A percentile compares a stretch with the other conserved stretches of the same genome.
phyloP scores from a whole-genome alignment of 1,284 basidiomycete genomes.

The Cryptococcus amylolentus region DNA sequence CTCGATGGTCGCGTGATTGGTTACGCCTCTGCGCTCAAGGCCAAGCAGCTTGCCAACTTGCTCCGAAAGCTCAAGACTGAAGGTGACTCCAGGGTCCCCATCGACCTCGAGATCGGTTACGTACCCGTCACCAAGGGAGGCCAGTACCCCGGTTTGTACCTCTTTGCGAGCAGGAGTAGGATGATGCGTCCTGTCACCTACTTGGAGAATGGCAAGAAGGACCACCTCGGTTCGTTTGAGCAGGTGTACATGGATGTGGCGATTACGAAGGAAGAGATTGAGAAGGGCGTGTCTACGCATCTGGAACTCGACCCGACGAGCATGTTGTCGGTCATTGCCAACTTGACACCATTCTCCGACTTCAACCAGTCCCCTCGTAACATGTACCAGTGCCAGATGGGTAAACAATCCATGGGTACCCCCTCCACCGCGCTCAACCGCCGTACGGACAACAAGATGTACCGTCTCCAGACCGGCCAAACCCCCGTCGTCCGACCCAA shows the following conservation, averaged over 20 bases:
- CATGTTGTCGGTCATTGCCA: conserved; percentile 75
- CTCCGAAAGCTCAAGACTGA: conserved; percentile 97
- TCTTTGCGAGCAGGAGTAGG: conserved; percentile 81
- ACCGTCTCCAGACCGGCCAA: conserved; percentile 91
- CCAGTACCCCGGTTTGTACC: conserved; percentile 93
- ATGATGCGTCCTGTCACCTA: conserved; percentile 99
- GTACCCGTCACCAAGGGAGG: conserved; percentile 88
- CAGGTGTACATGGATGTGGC: conserved; percentile 99
- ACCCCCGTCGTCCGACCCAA: conserved; percentile 90
- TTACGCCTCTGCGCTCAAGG: conserved; percentile 78
- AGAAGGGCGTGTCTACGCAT: conserved; percentile 76
- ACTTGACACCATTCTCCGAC: conserved; percentile 71
- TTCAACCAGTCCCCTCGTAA: conserved; percentile 77
- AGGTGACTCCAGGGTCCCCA: conserved; percentile 71
- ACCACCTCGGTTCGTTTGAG: conserved; percentile 94
- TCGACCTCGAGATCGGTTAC: conserved; percentile 93
- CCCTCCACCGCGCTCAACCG: conserved; percentile 86
- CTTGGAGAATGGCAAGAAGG: conserved; percentile 76
- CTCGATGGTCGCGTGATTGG: conserved; percentile 93
- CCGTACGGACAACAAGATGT: conserved; percentile 98
- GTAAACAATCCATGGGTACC: conserved; percentile 99
- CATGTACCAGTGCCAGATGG: conserved; percentile 82
- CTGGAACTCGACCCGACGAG: conserved; percentile 93
- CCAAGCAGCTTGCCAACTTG: conserved; percentile 73
- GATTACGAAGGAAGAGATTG: conserved; percentile 83